These are phyloP conservation scores for Lactifluus pinguis DNA, from an alignment of 768 basidiomycete genomes.

Conservation along the genomic window DNA sequence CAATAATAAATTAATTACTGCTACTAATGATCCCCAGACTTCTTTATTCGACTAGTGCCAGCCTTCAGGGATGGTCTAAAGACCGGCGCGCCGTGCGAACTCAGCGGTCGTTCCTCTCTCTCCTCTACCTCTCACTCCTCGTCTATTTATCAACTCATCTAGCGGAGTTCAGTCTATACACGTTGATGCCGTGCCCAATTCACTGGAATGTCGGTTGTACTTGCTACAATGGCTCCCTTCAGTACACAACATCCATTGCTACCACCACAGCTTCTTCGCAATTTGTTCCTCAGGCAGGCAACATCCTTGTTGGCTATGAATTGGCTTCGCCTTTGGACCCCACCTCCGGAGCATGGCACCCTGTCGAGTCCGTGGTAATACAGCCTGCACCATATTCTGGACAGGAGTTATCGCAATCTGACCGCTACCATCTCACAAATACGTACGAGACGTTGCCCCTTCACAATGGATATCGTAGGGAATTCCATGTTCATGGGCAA, in stretches of 20 bases:
- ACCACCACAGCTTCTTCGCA: constrained; percentile 1
- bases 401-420: not conserved
- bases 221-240: constrained; percentile 4
- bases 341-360: not conserved
- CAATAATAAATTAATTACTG: constrained; percentile 10
- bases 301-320: constrained; percentile 11
- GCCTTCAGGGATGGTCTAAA: constrained; percentile 9
- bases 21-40: constrained; percentile 2
- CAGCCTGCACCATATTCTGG: not conserved
- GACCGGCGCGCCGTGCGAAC: constrained; percentile 9
- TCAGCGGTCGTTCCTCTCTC: constrained; percentile 7
- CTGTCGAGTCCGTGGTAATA: constrained; percentile 5
- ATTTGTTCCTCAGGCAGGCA: constrained; percentile 1
- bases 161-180: not conserved
- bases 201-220: constrained; percentile 6
- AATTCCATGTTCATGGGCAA: not conserved
- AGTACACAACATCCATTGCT: constrained; percentile 1
- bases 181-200: constrained; percentile 16
- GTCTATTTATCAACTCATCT: constrained; percentile 5
- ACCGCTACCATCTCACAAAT: not conserved
- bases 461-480: not conserved
- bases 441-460: not conserved
- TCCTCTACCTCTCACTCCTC: not conserved
- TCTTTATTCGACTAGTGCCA: constrained; percentile 11
- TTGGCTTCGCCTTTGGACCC: not conserved